Evolutionary conservation across 345 rosid genomes (phyloP).

Genomic region (Geranium brycei): DNA sequence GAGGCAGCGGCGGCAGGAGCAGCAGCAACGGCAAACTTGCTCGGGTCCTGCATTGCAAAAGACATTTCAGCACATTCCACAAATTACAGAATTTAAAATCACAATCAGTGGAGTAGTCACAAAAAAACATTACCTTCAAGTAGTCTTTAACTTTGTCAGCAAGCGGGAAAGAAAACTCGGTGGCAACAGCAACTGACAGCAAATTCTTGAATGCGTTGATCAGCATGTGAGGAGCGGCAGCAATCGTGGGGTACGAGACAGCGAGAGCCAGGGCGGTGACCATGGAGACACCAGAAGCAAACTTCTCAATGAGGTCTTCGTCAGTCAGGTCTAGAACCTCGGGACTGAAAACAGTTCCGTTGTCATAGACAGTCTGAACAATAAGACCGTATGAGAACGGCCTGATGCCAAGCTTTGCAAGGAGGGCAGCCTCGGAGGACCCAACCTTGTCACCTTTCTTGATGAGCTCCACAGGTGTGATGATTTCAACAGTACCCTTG

Average conservation of each 20-base stretch:
- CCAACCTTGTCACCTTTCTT: conserved; percentile 96
- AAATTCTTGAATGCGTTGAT: conserved; percentile 80
- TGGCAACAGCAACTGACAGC: conserved; percentile 52
- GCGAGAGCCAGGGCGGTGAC: conserved; percentile 57
- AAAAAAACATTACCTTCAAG: conserved; percentile 34
- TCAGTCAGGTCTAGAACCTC: conserved; percentile 77
- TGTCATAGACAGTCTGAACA: conserved; percentile 61
- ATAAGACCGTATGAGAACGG: conserved; percentile 90
- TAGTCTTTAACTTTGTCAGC: conserved; percentile 83
- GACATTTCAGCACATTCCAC: neutral
- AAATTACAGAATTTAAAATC: neutral
- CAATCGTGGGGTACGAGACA: conserved; percentile 73
- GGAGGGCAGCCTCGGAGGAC: conserved; percentile 87
- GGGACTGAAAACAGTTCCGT: conserved; percentile 79
- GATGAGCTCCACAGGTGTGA: conserved; percentile 83
- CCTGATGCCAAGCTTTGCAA: conserved; percentile 79
- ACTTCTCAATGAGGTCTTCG: conserved; percentile 65
- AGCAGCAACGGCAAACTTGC: conserved; percentile 50
- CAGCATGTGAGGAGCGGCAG: conserved; percentile 90
- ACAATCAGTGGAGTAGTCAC: neutral
- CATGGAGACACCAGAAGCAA: conserved; percentile 66
- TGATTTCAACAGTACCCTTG: conserved; percentile 96
- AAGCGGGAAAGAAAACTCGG: conserved; percentile 64
- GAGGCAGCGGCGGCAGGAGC: conserved; percentile 25
- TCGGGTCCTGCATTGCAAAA: conserved; percentile 46